Evolutionary conservation across 2,329 filamentous ascomycete species (phyloP).

Genomic region (Diaporthe velutina): DNA sequence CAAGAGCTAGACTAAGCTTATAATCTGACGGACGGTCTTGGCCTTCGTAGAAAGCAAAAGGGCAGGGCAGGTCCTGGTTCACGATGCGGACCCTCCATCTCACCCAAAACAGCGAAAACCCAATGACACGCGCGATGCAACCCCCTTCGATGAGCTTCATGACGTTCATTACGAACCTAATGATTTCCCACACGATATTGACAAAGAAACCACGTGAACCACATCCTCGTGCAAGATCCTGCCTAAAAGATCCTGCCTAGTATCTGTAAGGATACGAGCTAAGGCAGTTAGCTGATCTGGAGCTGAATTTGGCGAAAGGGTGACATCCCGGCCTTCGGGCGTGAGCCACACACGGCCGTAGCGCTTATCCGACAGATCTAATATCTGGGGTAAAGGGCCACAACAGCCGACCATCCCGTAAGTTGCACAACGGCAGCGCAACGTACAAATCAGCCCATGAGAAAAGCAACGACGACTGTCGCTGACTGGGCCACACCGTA

Average conservation of each 20-base stretch:
- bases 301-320: constrained; percentile 12
- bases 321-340: background rate
- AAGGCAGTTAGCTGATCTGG: constrained; percentile 3
- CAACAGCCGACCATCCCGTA: constrained; percentile 2
- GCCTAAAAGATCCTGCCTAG: background rate
- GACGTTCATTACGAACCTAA: background rate
- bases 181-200: too few species aligned
- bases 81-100: background rate
- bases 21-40: constrained; percentile 24
- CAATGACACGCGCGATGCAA: background rate
- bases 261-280: constrained; percentile 16
- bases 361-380: constrained; percentile 23
- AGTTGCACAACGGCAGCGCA: background rate
- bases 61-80: background rate
- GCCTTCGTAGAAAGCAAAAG: background rate
- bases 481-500: constrained; percentile 10
- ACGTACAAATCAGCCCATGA: background rate
- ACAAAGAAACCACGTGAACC: background rate
- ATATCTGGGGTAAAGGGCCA: constrained; percentile 33
- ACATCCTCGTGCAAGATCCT: background rate
- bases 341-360: constrained; percentile 26
- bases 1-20: constrained; percentile 30
- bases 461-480: background rate
- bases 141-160: background rate
- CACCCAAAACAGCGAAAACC: background rate